Evolutionary conservation across 2,329 filamentous ascomycete genomes (phyloP).

Genomic region (Aspergillus spinulosporus): DNA sequence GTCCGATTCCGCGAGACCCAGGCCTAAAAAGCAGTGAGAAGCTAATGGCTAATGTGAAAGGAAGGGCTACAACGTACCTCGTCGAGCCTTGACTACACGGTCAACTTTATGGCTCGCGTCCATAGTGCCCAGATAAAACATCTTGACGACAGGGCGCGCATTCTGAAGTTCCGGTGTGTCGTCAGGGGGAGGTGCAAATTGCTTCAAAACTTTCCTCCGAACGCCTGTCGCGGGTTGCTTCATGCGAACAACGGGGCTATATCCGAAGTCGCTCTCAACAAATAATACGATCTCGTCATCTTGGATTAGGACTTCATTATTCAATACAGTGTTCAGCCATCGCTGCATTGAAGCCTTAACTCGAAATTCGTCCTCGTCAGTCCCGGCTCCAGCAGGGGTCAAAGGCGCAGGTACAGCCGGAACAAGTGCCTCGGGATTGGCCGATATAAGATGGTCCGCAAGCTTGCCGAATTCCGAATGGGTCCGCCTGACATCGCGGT

Average conservation of each 20-base stretch:
- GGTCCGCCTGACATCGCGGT: constrained; percentile 91
- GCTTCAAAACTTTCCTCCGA: constrained; percentile 91
- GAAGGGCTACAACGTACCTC: constrained; percentile 61
- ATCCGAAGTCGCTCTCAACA: constrained; percentile 98
- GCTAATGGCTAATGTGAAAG: not conserved
- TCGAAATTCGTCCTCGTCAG: constrained; percentile 88
- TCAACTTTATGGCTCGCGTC: constrained; percentile 97
- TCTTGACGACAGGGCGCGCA: constrained; percentile 85
- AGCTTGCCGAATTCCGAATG: constrained; percentile 96
- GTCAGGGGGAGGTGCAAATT: constrained; percentile 95
- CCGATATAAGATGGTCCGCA: constrained; percentile 92
- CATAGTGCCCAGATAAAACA: constrained; percentile 94
- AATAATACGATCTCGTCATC: constrained; percentile 98
- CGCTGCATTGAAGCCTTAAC: constrained; percentile 88
- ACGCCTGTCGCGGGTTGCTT: constrained; percentile 97
- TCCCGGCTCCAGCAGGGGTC: constrained; percentile 90
- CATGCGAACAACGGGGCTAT: constrained; percentile 91
- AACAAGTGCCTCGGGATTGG: constrained; percentile 94
- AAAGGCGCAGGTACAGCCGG: constrained; percentile 93
- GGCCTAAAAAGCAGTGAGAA: constrained; percentile 56
- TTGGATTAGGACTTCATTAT: constrained; percentile 86
- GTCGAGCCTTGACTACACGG: constrained; percentile 83
- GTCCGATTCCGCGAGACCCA: constrained; percentile 88
- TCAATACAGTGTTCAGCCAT: constrained; percentile 93
- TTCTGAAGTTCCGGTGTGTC: constrained; percentile 93